Evolutionary conservation across 371 early-diverging fungal genomes (phyloP).

Genomic region (Syncephalis plumigaleata): DNA sequence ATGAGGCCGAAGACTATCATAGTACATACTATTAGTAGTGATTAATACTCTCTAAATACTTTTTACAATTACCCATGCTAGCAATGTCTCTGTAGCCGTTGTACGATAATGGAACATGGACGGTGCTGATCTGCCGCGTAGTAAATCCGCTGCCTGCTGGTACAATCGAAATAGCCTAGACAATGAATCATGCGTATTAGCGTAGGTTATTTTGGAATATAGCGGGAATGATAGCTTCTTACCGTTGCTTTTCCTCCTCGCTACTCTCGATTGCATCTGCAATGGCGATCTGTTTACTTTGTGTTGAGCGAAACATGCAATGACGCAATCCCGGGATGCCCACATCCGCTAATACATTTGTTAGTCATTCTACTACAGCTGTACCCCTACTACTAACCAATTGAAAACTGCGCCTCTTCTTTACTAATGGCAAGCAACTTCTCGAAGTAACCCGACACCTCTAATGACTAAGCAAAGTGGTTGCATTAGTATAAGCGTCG

Average conservation of each 20-base stretch:
- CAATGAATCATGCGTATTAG: background rate
- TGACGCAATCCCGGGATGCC: slow-evolving; percentile 52
- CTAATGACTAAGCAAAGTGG: background rate
- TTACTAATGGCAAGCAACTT: background rate
- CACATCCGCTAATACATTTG: slow-evolving; percentile 23
- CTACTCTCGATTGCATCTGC: slow-evolving; percentile 31
- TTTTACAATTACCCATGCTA: slow-evolving; percentile 43
- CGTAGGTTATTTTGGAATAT: background rate
- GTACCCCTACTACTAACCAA: background rate
- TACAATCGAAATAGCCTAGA: slow-evolving; percentile 37
- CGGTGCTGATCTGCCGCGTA: slow-evolving; percentile 34
- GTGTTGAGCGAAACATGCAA: slow-evolving; percentile 53
- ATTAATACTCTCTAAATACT: background rate
- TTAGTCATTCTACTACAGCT: background rate
- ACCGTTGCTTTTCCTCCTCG: slow-evolving; percentile 18
- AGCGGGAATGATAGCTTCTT: background rate
- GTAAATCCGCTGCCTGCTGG: slow-evolving; percentile 39
- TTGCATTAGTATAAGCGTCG: background rate
- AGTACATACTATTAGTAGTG: background rate
- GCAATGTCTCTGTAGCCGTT: slow-evolving; percentile 35
- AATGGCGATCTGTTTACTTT: slow-evolving; percentile 46
- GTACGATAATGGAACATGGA: slow-evolving; percentile 38
- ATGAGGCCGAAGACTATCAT: slow-evolving; percentile 36
- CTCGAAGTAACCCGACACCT: slow-evolving; percentile 8
- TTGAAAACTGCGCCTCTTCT: background rate